Percentiles rank a stretch among this genome's conserved stretches.
phyloP scores from a whole-genome alignment of 169 alveolate genomes.

The Plasmodium gonderi region DNA sequence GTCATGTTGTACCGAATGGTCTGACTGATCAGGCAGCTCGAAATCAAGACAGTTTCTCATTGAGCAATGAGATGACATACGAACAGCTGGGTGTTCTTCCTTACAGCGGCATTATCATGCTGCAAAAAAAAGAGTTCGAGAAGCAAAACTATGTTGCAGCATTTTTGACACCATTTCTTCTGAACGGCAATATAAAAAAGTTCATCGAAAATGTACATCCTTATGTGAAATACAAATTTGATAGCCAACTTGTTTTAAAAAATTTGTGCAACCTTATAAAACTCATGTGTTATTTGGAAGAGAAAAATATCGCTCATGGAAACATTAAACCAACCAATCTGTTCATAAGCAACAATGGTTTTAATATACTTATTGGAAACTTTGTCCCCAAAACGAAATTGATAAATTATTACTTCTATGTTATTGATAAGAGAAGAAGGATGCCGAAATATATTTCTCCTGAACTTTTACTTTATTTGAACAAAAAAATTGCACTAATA shows the following conservation, averaged over 20 bases:
- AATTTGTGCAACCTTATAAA: conserved; percentile 37
- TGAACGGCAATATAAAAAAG: conserved; percentile 38
- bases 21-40: too few species aligned
- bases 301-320: conserved; percentile 31
- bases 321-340: conserved; percentile 47
- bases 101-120: conserved; percentile 40
- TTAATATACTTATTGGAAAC: conserved; percentile 28
- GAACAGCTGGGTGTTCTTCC: conserved; percentile 32
- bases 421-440: conserved; percentile 30
- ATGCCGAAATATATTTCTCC: conserved; percentile 52
- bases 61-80: conserved; percentile 10
- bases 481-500: not conserved
- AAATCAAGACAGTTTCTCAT: too few species aligned
- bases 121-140: not conserved
- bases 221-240: conserved; percentile 27
- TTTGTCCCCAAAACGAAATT: conserved; percentile 42
- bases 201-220: conserved; percentile 24
- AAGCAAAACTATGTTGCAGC: conserved; percentile 18
- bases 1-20: too few species aligned
- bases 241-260: not conserved
- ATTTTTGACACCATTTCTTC: conserved; percentile 45
- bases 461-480: conserved; percentile 34
- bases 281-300: conserved; percentile 43
- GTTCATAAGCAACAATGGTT: conserved; percentile 49
- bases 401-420: conserved; percentile 25